Conservation (phyloP, 441 rosid species). For the Erodium chrysanthum region DNA sequence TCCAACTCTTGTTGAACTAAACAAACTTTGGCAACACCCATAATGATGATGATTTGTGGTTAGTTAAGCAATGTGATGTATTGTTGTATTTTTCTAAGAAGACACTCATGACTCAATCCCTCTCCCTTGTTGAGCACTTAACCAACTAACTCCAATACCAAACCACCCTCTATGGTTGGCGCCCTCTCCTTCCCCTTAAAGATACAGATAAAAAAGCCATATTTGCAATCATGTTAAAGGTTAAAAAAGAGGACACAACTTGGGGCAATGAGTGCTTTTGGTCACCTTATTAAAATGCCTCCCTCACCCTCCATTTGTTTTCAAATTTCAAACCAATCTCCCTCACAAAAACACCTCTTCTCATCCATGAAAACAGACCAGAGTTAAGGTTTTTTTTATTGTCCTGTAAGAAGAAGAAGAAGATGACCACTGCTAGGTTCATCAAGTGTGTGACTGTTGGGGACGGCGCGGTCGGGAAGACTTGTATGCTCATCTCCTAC, state of each 20-base stretch:
- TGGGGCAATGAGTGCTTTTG: constrained; percentile 8
- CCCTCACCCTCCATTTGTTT: constrained; percentile 23
- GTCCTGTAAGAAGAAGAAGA: neutral
- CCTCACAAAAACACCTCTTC: neutral
- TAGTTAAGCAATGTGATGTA: neutral
- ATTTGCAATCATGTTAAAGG: constrained; percentile 25
- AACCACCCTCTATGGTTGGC: constrained; percentile 14
- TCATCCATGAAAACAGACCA: neutral
- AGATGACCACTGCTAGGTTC: constrained; percentile 1
- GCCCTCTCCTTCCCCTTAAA: constrained; percentile 32
- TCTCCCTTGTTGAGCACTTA: constrained; percentile 40
- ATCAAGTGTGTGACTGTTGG: constrained; percentile 7
- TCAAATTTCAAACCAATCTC: constrained; percentile 19
- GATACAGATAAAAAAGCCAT: constrained; percentile 33
- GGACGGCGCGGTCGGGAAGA: constrained; percentile 5
- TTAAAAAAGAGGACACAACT: constrained; percentile 4
- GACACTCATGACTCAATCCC: neutral
- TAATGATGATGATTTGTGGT: neutral
- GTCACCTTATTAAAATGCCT: constrained; percentile 16
- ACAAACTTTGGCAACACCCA: neutral
- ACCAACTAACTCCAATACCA: constrained; percentile 41
- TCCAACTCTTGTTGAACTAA: no score
- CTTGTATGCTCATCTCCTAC: constrained; percentile 7
- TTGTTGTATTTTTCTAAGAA: neutral
- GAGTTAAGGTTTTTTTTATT: neutral